phyloP scores from a whole-genome alignment of 2,329 filamentous ascomycete species.

The Xylaria sp. region DNA sequence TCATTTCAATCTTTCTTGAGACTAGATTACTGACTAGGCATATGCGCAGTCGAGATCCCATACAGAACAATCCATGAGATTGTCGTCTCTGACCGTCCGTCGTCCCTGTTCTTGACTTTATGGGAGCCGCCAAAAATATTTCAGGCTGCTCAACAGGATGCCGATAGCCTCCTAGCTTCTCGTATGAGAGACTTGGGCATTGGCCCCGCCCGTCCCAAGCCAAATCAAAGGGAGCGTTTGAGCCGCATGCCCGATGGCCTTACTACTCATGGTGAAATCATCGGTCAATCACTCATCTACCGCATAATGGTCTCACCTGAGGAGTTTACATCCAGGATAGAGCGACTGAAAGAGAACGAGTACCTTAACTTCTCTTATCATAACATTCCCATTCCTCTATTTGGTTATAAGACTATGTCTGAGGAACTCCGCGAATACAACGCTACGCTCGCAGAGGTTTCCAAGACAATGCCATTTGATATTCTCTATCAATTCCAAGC shows the following conservation, averaged over 20 bases:
- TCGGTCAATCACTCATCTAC: conserved; percentile 43
- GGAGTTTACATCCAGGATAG: conserved; percentile 30
- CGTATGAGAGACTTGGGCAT: conserved; percentile 19
- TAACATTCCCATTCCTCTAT: conserved; percentile 17
- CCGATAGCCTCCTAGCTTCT: conserved; percentile 3
- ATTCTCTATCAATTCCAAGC: conserved; percentile 59
- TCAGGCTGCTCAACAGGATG: neutral
- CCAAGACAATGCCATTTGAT: conserved; percentile 43
- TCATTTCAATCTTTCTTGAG: too few species aligned
- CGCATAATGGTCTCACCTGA: conserved; percentile 30
- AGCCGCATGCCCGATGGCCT: conserved; percentile 26
- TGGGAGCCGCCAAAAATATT: conserved; percentile 48
- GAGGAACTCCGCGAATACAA: conserved; percentile 33
- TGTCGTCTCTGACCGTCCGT: conserved; percentile 34
- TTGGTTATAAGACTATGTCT: conserved; percentile 18
- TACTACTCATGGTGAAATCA: conserved; percentile 30
- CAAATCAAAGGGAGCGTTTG: conserved; percentile 29
- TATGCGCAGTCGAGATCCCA: conserved; percentile 40
- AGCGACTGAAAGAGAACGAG: conserved; percentile 26
- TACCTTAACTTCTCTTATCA: conserved; percentile 25
- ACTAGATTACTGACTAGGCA: neutral
- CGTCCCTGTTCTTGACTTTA: conserved; percentile 46
- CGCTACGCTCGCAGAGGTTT: conserved; percentile 26
- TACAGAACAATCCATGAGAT: conserved; percentile 45
- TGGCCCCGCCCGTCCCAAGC: neutral